These are phyloP conservation scores for Litsea cubeba DNA, from an alignment of 164 flowering plant genomes.

Conservation along the genomic window DNA sequence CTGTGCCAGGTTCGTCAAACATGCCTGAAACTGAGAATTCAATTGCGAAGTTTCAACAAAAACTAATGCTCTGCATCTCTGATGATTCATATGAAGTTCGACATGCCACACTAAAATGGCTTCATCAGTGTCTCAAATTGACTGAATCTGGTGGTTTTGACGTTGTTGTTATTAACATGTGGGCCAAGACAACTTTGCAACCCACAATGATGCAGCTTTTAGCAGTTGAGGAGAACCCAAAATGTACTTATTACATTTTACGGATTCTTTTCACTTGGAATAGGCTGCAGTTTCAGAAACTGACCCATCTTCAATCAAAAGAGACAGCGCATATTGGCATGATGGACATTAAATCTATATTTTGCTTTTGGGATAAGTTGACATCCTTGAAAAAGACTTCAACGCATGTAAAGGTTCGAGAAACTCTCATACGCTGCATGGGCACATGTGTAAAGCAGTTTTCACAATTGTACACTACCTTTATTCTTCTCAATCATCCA, in stretches of 20 bases:
- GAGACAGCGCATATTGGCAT: slow-evolving; percentile 40
- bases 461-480: slow-evolving; percentile 28
- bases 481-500: slow-evolving; percentile 17
- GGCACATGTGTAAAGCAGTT: slow-evolving; percentile 65
- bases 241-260: slow-evolving; percentile 68
- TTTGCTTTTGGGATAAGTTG: slow-evolving; percentile 63
- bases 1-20: slow-evolving; percentile 17
- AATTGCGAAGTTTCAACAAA: slow-evolving; percentile 36
- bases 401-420: slow-evolving; percentile 61
- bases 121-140: slow-evolving; percentile 47
- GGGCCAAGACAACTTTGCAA: slow-evolving; percentile 58
- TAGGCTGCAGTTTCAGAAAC: slow-evolving; percentile 37
- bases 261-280: slow-evolving; percentile 78
- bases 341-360: slow-evolving; percentile 50
- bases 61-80: slow-evolving; percentile 45
- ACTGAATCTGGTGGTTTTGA: slow-evolving; percentile 14
- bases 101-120: slow-evolving; percentile 79
- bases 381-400: slow-evolving; percentile 47
- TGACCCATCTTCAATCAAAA: slow-evolving; percentile 6
- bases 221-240: slow-evolving; percentile 57
- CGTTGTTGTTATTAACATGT: slow-evolving; percentile 24
- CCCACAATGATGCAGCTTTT: slow-evolving; percentile 45
- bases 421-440: slow-evolving; percentile 70
- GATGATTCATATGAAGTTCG: slow-evolving; percentile 86
- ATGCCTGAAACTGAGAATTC: slow-evolving; percentile 23